Percentiles rank a stretch among this genome's conserved stretches.
These are phyloP conservation scores for Coniochaeta sp. DNA, from an alignment of 2,329 filamentous ascomycete genomes.

Conservation along the genomic window DNA sequence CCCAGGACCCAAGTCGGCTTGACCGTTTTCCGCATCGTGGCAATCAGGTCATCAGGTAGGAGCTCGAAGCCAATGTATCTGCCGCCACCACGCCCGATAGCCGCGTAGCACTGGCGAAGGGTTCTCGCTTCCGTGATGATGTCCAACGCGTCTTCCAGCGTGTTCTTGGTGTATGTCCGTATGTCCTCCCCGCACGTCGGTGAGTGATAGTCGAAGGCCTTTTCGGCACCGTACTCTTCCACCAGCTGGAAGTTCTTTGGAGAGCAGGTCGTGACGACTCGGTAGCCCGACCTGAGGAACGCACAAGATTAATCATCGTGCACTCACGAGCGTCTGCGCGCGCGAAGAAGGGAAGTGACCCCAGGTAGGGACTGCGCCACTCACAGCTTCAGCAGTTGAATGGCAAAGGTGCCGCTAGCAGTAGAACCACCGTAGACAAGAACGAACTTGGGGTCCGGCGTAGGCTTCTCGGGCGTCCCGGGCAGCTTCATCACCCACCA, in stretches of 20 bases:
- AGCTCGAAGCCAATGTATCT: conserved; percentile 12
- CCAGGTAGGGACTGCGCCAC: conserved; percentile 5
- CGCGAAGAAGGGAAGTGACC: no score
- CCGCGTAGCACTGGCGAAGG: conserved; percentile 27
- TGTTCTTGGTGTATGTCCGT: conserved; percentile 26
- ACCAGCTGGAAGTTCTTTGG: conserved; percentile 26
- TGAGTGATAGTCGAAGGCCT: conserved; percentile 30
- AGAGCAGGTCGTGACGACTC: conserved; percentile 17
- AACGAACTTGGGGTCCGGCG: conserved; percentile 9
- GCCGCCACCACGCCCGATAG: conserved; percentile 26
- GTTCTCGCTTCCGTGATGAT: conserved; percentile 23
- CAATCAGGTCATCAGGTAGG: neutral
- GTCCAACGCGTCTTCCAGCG: conserved; percentile 29
- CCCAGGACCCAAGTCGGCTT: conserved; percentile 8
- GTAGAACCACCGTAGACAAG: conserved; percentile 17
- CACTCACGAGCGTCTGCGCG: no score
- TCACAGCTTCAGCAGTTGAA: conserved; percentile 20
- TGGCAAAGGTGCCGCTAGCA: conserved; percentile 13
- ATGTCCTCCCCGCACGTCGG: conserved; percentile 21
- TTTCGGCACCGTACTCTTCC: conserved; percentile 28
- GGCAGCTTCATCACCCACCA: conserved; percentile 13
- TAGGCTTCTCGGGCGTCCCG: conserved; percentile 9
- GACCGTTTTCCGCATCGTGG: conserved; percentile 4
- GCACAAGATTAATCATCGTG: neutral
- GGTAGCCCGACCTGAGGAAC: conserved; percentile 5